Percentiles rank a stretch among this genome's conserved stretches.
Conservation (phyloP, 257 asterid species). For the Jasminum sambac region DNA sequence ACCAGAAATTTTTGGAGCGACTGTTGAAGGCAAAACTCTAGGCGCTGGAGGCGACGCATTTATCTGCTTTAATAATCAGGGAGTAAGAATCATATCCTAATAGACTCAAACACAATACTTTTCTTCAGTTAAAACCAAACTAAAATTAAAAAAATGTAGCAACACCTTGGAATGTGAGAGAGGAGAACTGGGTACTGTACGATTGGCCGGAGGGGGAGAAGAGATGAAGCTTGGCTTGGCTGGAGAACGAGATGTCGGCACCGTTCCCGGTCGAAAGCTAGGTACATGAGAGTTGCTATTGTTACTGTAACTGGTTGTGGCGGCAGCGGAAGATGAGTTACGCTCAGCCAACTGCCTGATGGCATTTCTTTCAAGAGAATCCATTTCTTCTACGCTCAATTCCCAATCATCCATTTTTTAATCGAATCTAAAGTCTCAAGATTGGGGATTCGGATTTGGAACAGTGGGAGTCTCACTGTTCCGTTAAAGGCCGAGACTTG, state of each 20-base stretch:
- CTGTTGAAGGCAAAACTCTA: constrained; percentile 38
- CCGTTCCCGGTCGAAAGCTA: constrained; percentile 18
- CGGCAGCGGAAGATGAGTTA: constrained; percentile 46
- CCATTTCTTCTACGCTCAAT: constrained; percentile 70
- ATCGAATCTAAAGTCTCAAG: background rate
- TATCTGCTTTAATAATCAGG: constrained; percentile 30
- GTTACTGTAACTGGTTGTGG: constrained; percentile 36
- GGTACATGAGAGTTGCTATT: constrained; percentile 18
- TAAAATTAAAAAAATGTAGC: background rate
- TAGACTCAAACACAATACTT: constrained; percentile 20
- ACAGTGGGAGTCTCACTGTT: background rate
- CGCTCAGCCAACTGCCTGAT: constrained; percentile 61
- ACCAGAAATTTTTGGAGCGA: constrained; percentile 43
- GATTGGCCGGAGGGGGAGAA: constrained; percentile 25
- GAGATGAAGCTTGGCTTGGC: constrained; percentile 38
- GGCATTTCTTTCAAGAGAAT: constrained; percentile 75
- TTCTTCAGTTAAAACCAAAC: background rate
- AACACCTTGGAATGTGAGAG: background rate
- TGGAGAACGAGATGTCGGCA: constrained; percentile 42
- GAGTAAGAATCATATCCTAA: constrained; percentile 21
- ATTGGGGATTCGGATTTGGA: background rate
- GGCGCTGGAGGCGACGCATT: constrained; percentile 29
- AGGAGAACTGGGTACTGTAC: constrained; percentile 29
- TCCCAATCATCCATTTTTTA: constrained; percentile 77
- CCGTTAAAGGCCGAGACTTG: background rate